Evolutionary conservation across 2,329 filamentous ascomycete genomes (phyloP).

Genomic region (Cercospora beticola): DNA sequence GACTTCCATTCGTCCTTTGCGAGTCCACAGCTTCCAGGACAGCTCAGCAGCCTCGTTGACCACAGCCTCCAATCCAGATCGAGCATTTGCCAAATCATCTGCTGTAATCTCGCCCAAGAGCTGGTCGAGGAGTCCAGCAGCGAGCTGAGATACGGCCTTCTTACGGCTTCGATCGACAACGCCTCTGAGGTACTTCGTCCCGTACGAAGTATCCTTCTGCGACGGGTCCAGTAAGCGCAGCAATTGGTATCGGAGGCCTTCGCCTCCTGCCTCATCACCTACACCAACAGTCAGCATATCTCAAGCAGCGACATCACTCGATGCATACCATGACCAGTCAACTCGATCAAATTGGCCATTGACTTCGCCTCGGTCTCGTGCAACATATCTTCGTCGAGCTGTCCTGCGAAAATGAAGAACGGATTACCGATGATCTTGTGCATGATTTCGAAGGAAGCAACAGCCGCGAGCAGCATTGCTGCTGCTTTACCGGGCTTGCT

Average conservation of each 20-base stretch:
- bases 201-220: neutral
- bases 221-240: constrained; percentile 16
- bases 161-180: neutral
- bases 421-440: constrained; percentile 10
- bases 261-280: constrained; percentile 9
- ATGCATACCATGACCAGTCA: no score
- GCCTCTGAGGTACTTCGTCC: neutral
- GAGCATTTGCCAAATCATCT: no score
- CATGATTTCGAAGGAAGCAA: constrained; percentile 9
- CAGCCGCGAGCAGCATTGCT: constrained; percentile 10
- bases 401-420: constrained; percentile 17
- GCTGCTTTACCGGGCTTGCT: constrained; percentile 13
- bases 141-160: neutral
- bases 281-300: neutral
- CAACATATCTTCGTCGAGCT: no score
- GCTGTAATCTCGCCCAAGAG: neutral
- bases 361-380: no score
- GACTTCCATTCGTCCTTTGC: constrained; percentile 9
- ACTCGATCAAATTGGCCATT: no score
- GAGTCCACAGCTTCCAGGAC: constrained; percentile 15
- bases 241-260: constrained; percentile 13
- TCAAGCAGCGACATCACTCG: no score
- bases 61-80: neutral
- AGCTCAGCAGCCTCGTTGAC: constrained; percentile 9
- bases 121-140: neutral